Conservation (phyloP, 2,329 filamentous ascomycete species). For the Colletotrichum magnum region DNA sequence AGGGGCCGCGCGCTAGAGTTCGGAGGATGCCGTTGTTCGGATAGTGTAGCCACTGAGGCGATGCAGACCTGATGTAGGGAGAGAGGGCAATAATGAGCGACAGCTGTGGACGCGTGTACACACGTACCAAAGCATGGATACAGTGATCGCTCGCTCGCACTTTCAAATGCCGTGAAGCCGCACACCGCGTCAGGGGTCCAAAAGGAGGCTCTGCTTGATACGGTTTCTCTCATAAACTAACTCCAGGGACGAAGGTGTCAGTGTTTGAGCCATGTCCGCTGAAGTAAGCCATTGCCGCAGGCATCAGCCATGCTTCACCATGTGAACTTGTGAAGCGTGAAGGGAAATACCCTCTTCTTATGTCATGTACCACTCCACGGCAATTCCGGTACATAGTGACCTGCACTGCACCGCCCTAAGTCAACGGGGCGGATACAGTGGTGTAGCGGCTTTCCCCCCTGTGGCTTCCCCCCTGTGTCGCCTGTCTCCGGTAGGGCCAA, state of each 20-base stretch:
- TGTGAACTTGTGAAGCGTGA: conserved; percentile 12
- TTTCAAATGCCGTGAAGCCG: conserved; percentile 10
- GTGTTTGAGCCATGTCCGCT: conserved; percentile 9
- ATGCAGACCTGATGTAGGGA: too few relatives aligned
- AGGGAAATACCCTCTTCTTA: not conserved
- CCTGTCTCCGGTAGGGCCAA: conserved; percentile 19
- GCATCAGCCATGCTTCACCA: conserved; percentile 23
- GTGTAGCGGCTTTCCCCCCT: too few relatives aligned
- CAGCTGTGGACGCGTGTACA: not conserved
- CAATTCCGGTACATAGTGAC: not conserved
- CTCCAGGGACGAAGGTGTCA: not conserved
- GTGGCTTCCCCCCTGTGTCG: too few relatives aligned
- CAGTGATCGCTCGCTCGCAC: not conserved
- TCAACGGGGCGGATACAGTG: not conserved
- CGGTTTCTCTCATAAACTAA: conserved; percentile 27
- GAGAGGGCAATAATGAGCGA: not conserved
- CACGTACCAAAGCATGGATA: not conserved
- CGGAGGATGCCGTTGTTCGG: conserved; percentile 13
- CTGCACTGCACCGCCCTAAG: not conserved
- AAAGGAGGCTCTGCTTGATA: conserved; percentile 16
- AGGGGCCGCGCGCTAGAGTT: not conserved
- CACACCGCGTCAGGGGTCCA: conserved; percentile 1
- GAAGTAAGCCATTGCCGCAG: conserved; percentile 25
- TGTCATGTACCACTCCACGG: not conserved
- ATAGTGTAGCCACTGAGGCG: too few relatives aligned